Conservation (phyloP, 2,329 filamentous ascomycete species). For the Alternaria angustiovoidea region DNA sequence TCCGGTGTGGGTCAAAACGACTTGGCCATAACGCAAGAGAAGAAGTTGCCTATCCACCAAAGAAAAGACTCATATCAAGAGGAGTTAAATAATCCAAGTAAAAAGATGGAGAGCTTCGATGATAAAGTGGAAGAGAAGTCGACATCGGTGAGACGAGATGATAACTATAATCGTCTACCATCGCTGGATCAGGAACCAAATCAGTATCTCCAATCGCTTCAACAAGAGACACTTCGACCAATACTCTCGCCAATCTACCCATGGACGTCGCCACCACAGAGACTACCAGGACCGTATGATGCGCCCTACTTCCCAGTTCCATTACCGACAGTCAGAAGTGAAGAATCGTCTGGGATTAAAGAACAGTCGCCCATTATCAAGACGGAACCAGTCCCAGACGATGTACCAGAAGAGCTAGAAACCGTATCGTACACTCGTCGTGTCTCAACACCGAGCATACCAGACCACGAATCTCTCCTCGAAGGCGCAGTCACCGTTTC, state of each 20-base stretch:
- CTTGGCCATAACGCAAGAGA: slow-evolving; percentile 3
- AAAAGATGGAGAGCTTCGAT: neutral
- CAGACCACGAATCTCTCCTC: slow-evolving; percentile 21
- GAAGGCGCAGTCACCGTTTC: slow-evolving; percentile 40
- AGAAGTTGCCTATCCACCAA: neutral
- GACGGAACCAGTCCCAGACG: slow-evolving; percentile 12
- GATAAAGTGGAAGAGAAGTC: neutral
- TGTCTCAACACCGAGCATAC: slow-evolving; percentile 34
- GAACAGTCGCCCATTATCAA: slow-evolving; percentile 10
- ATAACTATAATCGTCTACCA: neutral
- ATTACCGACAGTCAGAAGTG: slow-evolving; percentile 32
- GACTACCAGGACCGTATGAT: slow-evolving; percentile 47
- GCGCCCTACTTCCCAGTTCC: slow-evolving; percentile 46
- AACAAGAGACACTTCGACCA: slow-evolving; percentile 26
- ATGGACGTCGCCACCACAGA: slow-evolving; percentile 43
- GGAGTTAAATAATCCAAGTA: neutral
- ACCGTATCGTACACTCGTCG: slow-evolving; percentile 37
- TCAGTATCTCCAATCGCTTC: slow-evolving; percentile 22
- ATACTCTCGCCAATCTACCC: slow-evolving; percentile 40
- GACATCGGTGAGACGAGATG: neutral
- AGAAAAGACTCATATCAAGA: slow-evolving; percentile 10
- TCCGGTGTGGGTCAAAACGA: neutral
- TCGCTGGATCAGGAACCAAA: slow-evolving; percentile 14
- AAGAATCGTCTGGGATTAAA: slow-evolving; percentile 22
- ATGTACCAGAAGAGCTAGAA: slow-evolving; percentile 6